phyloP scores from a whole-genome alignment of 805 yeast genomes.

The Candida caryicola region DNA sequence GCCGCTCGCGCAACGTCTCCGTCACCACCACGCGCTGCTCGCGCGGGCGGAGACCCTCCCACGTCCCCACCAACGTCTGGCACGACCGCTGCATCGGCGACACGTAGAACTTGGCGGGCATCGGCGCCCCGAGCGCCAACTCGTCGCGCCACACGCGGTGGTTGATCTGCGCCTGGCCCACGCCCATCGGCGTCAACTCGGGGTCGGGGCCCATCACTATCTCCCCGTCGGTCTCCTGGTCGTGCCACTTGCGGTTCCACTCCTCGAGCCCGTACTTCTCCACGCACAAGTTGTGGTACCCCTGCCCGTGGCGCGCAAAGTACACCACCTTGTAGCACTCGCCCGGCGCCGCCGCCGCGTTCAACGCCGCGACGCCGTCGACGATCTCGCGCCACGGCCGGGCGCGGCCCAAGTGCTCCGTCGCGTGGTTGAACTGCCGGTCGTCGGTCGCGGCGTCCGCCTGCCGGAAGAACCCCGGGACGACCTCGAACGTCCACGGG shows the following conservation, averaged over 20 bases:
- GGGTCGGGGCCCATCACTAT: constrained; percentile 62
- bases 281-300: constrained; percentile 58
- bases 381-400: constrained; percentile 41
- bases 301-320: constrained; percentile 69
- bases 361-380: constrained; percentile 32
- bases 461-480: constrained; percentile 51
- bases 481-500: constrained; percentile 49
- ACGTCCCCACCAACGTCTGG: constrained; percentile 53
- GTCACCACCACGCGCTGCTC: constrained; percentile 25
- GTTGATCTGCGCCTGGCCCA: constrained; percentile 52
- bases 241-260: constrained; percentile 60
- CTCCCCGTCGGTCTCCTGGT: constrained; percentile 51
- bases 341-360: constrained; percentile 29
- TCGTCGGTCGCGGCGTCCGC: constrained; percentile 45
- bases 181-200: constrained; percentile 52
- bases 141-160: constrained; percentile 43
- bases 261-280: constrained; percentile 51
- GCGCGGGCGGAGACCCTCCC: constrained; percentile 35
- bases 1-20: constrained; percentile 58
- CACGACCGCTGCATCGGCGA: constrained; percentile 66
- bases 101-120: constrained; percentile 55
- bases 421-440: constrained; percentile 40
- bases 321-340: constrained; percentile 49
- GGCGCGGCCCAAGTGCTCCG: constrained; percentile 43
- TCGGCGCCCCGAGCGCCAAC: constrained; percentile 46